phyloP scores from a whole-genome alignment of 148 eudicot species.

The Rhododendron mucronatum region DNA sequence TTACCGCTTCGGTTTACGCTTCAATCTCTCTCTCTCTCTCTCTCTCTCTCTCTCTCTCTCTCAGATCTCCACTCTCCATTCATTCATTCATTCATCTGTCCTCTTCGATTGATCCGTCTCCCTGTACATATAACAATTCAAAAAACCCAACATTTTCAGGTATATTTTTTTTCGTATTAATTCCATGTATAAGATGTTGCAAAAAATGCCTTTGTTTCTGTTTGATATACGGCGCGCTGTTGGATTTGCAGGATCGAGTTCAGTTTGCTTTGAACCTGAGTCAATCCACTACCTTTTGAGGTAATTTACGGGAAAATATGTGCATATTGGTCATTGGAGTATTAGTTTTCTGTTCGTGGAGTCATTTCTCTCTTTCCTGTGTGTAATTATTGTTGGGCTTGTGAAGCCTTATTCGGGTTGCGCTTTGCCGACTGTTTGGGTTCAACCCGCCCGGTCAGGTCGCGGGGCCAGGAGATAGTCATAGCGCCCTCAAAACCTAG shows the following conservation, averaged over 20 bases:
- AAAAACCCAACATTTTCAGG: not conserved
- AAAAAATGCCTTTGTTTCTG: not conserved
- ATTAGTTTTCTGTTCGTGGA: no score
- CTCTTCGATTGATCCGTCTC: conserved; percentile 1
- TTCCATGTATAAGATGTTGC: not conserved
- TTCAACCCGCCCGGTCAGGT: no score
- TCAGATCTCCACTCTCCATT: not conserved
- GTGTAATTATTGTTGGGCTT: no score
- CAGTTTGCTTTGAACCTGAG: not conserved
- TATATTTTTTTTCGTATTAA: not conserved
- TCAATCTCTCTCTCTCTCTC: conserved; percentile 1
- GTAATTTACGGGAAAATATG: not conserved
- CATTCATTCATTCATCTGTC: no score
- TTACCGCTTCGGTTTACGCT: not conserved
- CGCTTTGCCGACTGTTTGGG: no score
- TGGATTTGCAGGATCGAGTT: not conserved
- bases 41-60: not conserved
- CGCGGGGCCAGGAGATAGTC: no score
- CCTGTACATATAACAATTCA: not conserved
- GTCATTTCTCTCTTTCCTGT: no score
- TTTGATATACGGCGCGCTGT: not conserved
- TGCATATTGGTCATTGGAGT: not conserved
- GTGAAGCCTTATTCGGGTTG: no score
- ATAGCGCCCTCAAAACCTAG: no score
- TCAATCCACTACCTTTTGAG: not conserved